These are phyloP conservation scores for Litchi chinensis DNA, from an alignment of 345 rosid species.

Conservation along the genomic window DNA sequence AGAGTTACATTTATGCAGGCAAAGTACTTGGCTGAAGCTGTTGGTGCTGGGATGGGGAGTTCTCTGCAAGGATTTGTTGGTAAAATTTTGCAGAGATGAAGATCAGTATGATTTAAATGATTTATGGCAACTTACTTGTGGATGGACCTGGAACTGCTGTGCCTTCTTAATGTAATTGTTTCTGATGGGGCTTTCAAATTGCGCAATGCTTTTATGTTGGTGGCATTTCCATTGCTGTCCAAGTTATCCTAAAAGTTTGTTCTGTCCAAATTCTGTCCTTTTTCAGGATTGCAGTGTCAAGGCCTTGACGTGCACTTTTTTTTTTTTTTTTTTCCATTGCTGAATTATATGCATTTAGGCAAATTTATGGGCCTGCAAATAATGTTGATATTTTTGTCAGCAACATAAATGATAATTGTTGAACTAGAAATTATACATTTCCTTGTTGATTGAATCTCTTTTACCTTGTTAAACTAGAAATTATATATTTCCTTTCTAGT, in stretches of 20 bases:
- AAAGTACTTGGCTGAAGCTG: conserved; percentile 83
- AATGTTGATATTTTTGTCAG: neutral
- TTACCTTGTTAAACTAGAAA: too few relatives aligned
- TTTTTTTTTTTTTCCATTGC: neutral
- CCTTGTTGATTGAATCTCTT: too few relatives aligned
- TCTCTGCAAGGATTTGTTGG: conserved; percentile 77
- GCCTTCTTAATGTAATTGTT: neutral
- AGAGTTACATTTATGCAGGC: conserved; percentile 53
- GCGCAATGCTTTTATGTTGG: neutral
- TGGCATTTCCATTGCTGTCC: neutral
- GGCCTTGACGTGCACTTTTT: neutral
- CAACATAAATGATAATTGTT: neutral
- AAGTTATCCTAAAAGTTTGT: neutral
- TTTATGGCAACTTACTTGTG: neutral
- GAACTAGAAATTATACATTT: too few relatives aligned
- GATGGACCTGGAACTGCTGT: neutral
- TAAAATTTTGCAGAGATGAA: conserved; percentile 50
- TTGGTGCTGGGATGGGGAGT: conserved; percentile 85
- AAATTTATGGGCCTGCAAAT: neutral
- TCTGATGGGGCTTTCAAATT: neutral
- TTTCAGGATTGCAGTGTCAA: neutral
- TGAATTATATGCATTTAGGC: neutral
- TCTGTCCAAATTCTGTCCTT: neutral
- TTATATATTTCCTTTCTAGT: too few relatives aligned
- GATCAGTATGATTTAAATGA: neutral